phyloP scores from a whole-genome alignment of 352 stramenopile genomes.

The Phytopythium cucurbitacearum region DNA sequence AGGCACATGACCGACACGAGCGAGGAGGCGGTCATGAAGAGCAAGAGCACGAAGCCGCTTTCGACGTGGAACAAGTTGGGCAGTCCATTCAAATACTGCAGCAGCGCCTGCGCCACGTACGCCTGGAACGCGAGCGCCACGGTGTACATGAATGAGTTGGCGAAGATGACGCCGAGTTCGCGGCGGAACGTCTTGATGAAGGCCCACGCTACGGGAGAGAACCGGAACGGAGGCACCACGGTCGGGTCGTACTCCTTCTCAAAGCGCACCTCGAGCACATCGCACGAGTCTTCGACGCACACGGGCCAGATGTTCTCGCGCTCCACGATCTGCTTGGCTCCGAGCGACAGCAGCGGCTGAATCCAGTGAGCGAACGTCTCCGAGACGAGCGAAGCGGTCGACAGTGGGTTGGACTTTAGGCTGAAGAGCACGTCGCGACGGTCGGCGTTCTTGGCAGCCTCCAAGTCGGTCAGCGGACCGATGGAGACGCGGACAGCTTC shows the following conservation, averaged over 20 bases:
- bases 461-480: neutral
- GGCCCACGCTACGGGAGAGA: slow-evolving; percentile 11
- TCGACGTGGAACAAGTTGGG: slow-evolving; percentile 13
- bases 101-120: slow-evolving; percentile 12
- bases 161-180: slow-evolving; percentile 9
- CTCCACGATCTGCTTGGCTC: slow-evolving; percentile 16
- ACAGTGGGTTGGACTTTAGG: slow-evolving; percentile 15
- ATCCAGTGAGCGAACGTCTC: slow-evolving; percentile 11
- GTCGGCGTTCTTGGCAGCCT: neutral
- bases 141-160: slow-evolving; percentile 16
- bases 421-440: slow-evolving; percentile 3
- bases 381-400: slow-evolving; percentile 16
- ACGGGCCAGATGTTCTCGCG: slow-evolving; percentile 18
- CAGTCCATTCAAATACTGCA: slow-evolving; percentile 10
- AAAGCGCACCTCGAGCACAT: slow-evolving; percentile 8
- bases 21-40: slow-evolving; percentile 11
- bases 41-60: slow-evolving; percentile 11
- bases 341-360: slow-evolving; percentile 20
- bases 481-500: too few species aligned
- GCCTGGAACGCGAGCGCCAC: slow-evolving; percentile 14
- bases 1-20: slow-evolving; percentile 18
- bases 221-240: neutral
- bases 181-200: slow-evolving; percentile 9
- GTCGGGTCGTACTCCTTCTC: slow-evolving; percentile 9
- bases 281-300: slow-evolving; percentile 11